Evolutionary conservation across 2,329 filamentous ascomycete genomes (phyloP), one percentile per base, ranked within the genome.

Genomic region (Cryphonectria japonica): DNA sequence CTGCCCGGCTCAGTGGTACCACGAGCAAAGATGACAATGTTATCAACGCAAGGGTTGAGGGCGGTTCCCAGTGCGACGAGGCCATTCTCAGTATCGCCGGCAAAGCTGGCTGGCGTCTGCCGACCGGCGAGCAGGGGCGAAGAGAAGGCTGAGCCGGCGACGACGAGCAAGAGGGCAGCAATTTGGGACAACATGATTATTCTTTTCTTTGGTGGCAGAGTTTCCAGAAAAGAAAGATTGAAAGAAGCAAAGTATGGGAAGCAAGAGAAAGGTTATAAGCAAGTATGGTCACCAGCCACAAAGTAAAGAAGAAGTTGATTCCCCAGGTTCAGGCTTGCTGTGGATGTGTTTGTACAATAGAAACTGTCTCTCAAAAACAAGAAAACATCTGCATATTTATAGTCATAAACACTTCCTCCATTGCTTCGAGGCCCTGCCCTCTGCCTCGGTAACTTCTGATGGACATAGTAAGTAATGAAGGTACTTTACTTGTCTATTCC

Each of bases 11-110:
- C 77, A 29, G 71, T 75, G 1, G 77, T 78, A 9, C 77, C 78
- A n/a, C 78, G 75, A 32, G 77, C 77, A 63, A 76, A 79, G 41
- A 79, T 68, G 50, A 78, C 72, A 59, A 75, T 76, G n/a, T 76
- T 69, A 62, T 73, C 69, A 2, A 72, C 54, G 66, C 73, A 72
- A 6, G 34, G 34, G 22, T 54, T 62, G 26, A 19, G 22, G 57
- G 19, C 22, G 39, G 39, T 41, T 16, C 57, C 66, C 26, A 54
- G 46, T 37, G 66, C 69, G 7, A 43, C 11, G 8, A 72, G 68
- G 7, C 54, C 68, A 22, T 72, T 67, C 59, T 72, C 57, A 2
- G 63, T 72, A 43, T 57, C 57, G 6, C 67, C 34, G 22, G 43
- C 5, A 26, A 66, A 62, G 43, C 61, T 60, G 37, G 46, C 41